A percentile compares a stretch with the other conserved stretches of the same genome.
Conservation (phyloP, 2,329 filamentous ascomycete genomes). For the Ciborinia camelliae region DNA sequence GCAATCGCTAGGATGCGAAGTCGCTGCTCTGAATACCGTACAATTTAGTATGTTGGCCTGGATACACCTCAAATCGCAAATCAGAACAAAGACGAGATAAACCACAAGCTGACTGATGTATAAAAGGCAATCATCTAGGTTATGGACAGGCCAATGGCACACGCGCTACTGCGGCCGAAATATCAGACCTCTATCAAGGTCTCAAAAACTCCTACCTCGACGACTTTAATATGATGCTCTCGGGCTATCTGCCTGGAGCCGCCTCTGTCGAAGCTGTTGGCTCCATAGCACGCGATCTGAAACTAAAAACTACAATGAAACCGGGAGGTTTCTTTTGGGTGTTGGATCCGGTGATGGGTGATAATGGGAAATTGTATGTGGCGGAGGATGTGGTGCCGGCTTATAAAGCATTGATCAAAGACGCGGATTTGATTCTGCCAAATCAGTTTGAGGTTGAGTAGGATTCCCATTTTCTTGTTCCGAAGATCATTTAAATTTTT, state of each 20-base stretch:
- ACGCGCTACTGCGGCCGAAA: constrained; percentile 75
- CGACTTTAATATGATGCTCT: constrained; percentile 90
- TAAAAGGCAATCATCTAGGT: constrained; percentile 85
- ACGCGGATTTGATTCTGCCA: constrained; percentile 88
- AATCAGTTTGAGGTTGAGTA: constrained; percentile 98
- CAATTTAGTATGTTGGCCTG: constrained; percentile 74
- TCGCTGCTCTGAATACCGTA: constrained; percentile 91
- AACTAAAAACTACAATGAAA: constrained; percentile 56
- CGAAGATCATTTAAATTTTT: neutral
- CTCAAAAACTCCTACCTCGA: constrained; percentile 80
- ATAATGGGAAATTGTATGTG: constrained; percentile 89
- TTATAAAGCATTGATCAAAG: constrained; percentile 73
- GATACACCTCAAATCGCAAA: neutral
- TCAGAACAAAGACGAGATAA: constrained; percentile 1
- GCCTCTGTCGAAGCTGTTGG: constrained; percentile 81
- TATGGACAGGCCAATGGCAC: constrained; percentile 88
- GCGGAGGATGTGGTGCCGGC: constrained; percentile 86
- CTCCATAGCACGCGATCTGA: constrained; percentile 76
- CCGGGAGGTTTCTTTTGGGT: constrained; percentile 93
- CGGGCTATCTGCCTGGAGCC: constrained; percentile 89
- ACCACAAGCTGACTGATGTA: constrained; percentile 11
- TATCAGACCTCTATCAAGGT: constrained; percentile 78
- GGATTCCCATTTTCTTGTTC: constrained; percentile 37
- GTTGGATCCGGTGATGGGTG: constrained; percentile 96
- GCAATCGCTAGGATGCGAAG: constrained; percentile 90